Evolutionary conservation across 106 monocot species (phyloP), one percentile per base, ranked within the genome.

Genomic region (Dendrobium officinale): DNA sequence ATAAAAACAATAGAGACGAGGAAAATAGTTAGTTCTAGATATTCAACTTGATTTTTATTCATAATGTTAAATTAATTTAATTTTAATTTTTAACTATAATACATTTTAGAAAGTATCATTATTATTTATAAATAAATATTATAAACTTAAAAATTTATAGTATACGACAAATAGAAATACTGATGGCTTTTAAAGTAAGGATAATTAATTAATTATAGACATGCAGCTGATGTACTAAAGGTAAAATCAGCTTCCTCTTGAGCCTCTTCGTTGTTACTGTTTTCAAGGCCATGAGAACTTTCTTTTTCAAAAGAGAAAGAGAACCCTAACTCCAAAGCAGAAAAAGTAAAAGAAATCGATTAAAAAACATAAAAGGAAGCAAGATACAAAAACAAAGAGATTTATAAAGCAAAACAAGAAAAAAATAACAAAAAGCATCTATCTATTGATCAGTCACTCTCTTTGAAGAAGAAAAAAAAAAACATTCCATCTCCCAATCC

Each of bases 321-420:
- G 42, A 74, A 74, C 74, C 74, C 74, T 74, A 74, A 74, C 41
- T 20, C 20, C 70, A 70, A 29, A 70, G 70, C 70, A 70, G 29
- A 33, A 37, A 51, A 51, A 51, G 13, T 15, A 48, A 51, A 51
- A 51, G 51, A 51, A 15, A 51, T 1, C 13, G 13, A 51, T 51
- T 13, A 51, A 51, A 51, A 3, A 11, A 51, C 15, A 45, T 16
- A 16, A 13, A 72, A 72, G 29, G 11, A 72, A 6, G 5, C 2
- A 40, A 72, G 67, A 67, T 27, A 67, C 10, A 67, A 27, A 6
- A 29, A 40, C 13, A 42, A 43, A 6, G 6, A 74, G 42, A 74
- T 15, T 44, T 42, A 43, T 42, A 18, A 74, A 42, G 15, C 3
- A 73, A 5, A 42, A 73, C 5, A 42, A 19, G 73, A 31, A 29